Base-by-base conservation (phyloP, 23 red algal genomes). In the Gracilaria domingensis region DNA sequence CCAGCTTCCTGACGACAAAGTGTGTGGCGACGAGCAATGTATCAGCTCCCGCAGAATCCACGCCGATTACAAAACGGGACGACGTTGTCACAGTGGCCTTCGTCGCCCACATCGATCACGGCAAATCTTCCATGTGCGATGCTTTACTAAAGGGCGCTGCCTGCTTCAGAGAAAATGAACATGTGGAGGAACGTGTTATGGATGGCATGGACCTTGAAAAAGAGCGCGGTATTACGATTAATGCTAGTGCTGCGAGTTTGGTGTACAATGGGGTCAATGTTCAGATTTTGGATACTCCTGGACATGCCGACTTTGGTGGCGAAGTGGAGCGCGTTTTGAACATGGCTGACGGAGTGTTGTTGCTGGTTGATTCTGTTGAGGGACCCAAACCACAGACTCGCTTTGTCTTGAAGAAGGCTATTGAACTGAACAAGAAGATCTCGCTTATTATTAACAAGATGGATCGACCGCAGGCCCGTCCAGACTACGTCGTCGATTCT, bases 181-280 rank as follows among this genome's bases (percentile, higher is more conserved):
- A 74, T n/a, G 91, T 98, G 2, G 80, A 94, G 66, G 85, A 91
- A 44, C 87, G 86, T 34, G 87, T 98, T 6, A 94, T 98, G 91
- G 96, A 98, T 72, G 83, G 50, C 32, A 98, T 95, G 73, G 96
- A 95, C 66, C 84, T 95, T 16, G 96, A 98, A 71, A 84, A 90
- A 53, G 96, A 98, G 59, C 96, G 96, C 57, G 96, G 96, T 23
- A 98, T 98, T 69, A 98, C 96, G 28, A 98, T 98, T 30, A 77
- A 95, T 37, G 79, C 91, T 66, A 98, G 93, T 48, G 89, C 90
- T 33, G 85, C 92, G 21, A 88, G 91, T 45, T 60, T 98, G 34
- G 55, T 80, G 79, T 95, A 98, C 74, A 71, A 91, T 26, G 85
- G 36, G 26, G 81, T 88, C 37, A 84, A 85, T 30, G 87, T 98